Evolutionary conservation across 2,329 filamentous ascomycete genomes (phyloP), one percentile per base, ranked within the genome.

Genomic region (Calonectria montana): DNA sequence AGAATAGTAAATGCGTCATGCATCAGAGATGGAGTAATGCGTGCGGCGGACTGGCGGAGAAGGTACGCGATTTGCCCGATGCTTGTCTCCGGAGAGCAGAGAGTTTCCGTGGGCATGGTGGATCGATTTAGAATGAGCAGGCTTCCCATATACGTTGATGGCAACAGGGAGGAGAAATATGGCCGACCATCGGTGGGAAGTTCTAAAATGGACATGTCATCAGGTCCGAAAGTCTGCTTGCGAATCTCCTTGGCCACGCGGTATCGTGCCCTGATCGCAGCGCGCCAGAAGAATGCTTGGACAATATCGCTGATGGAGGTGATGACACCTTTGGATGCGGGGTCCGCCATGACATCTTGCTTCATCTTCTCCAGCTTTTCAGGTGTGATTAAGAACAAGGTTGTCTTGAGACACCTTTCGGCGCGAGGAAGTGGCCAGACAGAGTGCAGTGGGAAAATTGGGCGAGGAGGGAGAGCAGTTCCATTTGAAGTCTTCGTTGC

Each of bases 241-340:
- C 73, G 70, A 3, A 76, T 69, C 13, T 76, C 73, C n/a, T 65
- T 78, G 2, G 78, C 82, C 1, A 83, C 82, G 1, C 78, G 80
- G 47, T 82, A 81, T 15, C 84, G 78, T 1, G 83, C 81, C 23
- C 79, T 76, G 48, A 84, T 79, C 0, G 82, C 78, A 0, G 80
- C 77, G 0, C 82, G 80, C 84, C 84, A 85, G 70, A 84, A 80
- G 61, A 85, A 82, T 0, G 84, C 84, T 70, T 85, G 82, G 2
- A 85, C 73, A 10, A 84, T 82, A 50, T 85, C 84, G 68, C 80
- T 84, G 27, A 83, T 74, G 0, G 83, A 84, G 0, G 70, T 69
- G 16, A 79, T 71, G 8, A 74, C 66, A 0, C 76, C 76, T 25
- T 81, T 79, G 2, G 78, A 74, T 16, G 76, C 73, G 0, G 75